A percentile compares a stretch with the other conserved stretches of the same genome.
Conservation (phyloP, 2,329 filamentous ascomycete genomes). For the Aspergillus sp. region DNA sequence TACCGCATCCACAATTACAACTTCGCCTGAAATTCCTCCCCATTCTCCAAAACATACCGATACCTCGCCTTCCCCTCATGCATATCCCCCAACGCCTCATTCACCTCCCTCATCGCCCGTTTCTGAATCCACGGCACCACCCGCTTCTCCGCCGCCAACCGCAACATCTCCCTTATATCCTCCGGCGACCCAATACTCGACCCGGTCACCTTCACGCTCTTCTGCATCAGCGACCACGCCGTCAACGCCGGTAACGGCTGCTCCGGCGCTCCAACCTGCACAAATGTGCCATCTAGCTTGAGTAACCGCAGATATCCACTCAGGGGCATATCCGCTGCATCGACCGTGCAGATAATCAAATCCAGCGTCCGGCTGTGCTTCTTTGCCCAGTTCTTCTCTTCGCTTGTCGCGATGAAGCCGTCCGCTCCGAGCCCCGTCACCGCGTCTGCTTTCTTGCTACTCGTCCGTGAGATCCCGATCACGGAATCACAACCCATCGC, state of each 20-base stretch:
- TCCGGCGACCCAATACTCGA: slow-evolving; percentile 43
- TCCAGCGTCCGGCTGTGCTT: slow-evolving; percentile 52
- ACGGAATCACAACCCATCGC: slow-evolving; percentile 67
- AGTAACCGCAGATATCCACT: slow-evolving; percentile 62
- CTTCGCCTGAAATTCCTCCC: slow-evolving; percentile 26
- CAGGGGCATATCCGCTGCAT: slow-evolving; percentile 62
- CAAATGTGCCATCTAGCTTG: slow-evolving; percentile 58
- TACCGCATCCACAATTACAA: slow-evolving; percentile 18
- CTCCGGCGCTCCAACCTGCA: slow-evolving; percentile 69
- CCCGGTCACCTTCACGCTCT: slow-evolving; percentile 55
- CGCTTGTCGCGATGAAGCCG: slow-evolving; percentile 57
- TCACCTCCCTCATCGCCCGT: slow-evolving; percentile 43
- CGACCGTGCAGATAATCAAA: slow-evolving; percentile 59
- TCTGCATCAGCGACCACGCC: slow-evolving; percentile 59
- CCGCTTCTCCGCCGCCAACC: slow-evolving; percentile 42
- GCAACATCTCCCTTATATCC: slow-evolving; percentile 47
- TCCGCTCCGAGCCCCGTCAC: slow-evolving; percentile 54
- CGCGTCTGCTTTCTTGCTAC: slow-evolving; percentile 53
- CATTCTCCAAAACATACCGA: slow-evolving; percentile 48
- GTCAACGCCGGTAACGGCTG: slow-evolving; percentile 53
- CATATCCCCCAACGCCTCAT: slow-evolving; percentile 46
- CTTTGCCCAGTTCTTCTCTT: slow-evolving; percentile 55
- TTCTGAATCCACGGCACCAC: slow-evolving; percentile 46
- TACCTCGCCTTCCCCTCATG: slow-evolving; percentile 47
- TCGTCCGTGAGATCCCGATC: slow-evolving; percentile 55